These are phyloP conservation scores for Wallacemonas sp. DNA, from an alignment of 208 protist genomes.

Conservation along the genomic window DNA sequence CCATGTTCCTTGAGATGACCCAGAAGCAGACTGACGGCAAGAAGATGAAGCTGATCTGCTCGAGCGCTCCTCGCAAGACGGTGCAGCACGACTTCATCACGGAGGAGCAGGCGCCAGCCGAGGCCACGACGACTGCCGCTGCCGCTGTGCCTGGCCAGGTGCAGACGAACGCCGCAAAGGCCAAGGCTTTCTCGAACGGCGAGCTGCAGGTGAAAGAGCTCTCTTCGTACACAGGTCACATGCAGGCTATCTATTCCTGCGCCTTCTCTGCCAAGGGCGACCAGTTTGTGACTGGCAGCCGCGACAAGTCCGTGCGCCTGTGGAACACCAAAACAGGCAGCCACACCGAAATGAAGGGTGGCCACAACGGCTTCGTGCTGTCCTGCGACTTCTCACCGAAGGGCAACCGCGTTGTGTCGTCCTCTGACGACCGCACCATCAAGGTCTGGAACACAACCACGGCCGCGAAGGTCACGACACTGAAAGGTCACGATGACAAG, in stretches of 20 bases:
- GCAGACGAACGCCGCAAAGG: constrained; percentile 13
- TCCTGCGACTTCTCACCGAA: constrained; percentile 89
- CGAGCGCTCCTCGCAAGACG: constrained; percentile 20
- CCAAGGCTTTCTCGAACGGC: constrained; percentile 61
- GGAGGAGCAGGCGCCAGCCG: constrained; percentile 23
- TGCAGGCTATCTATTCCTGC: constrained; percentile 82
- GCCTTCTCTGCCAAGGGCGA: constrained; percentile 77
- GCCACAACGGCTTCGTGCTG: constrained; percentile 88
- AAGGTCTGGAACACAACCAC: constrained; percentile 81
- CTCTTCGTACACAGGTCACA: constrained; percentile 62
- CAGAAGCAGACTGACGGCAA: constrained; percentile 45
- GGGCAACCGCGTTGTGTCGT: constrained; percentile 76
- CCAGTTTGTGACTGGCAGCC: constrained; percentile 73
- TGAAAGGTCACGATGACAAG: constrained; percentile 95
- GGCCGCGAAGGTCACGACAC: constrained; percentile 65
- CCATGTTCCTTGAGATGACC: constrained; percentile 81
- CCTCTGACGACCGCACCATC: constrained; percentile 73
- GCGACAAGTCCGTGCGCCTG: constrained; percentile 78
- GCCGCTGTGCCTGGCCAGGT: constrained; percentile 3
- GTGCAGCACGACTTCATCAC: constrained; percentile 52
- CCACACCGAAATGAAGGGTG: constrained; percentile 78
- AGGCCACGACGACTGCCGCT: not conserved
- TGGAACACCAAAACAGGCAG: constrained; percentile 66
- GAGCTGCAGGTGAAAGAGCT: constrained; percentile 54
- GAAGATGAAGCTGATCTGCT: constrained; percentile 79